A percentile compares a stretch with the other conserved stretches of the same genome.
Conservation (phyloP, 1,139 yeast genomes). For the Martiniozyma asiatica region DNA sequence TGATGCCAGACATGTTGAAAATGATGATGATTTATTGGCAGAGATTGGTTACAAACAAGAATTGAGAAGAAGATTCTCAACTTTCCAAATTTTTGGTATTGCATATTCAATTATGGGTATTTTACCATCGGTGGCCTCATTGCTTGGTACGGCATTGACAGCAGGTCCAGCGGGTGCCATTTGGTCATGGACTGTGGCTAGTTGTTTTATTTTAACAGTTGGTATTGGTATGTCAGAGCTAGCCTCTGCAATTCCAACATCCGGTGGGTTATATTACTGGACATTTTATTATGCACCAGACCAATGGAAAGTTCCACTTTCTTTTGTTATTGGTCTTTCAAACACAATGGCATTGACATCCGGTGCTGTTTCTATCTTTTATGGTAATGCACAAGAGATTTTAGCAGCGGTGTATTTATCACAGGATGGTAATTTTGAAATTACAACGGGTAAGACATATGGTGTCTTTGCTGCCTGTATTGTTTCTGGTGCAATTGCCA, state of each 20-base stretch:
- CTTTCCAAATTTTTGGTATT: slow-evolving; percentile 30
- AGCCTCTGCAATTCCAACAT: slow-evolving; percentile 57
- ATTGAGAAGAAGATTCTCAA: slow-evolving; percentile 19
- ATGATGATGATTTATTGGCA: slow-evolving; percentile 22
- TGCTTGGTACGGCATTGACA: slow-evolving; percentile 28
- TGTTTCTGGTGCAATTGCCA: slow-evolving; percentile 31
- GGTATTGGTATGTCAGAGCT: slow-evolving; percentile 53
- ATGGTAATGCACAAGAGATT: slow-evolving; percentile 46
- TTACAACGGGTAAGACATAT: slow-evolving; percentile 36
- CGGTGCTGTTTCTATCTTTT: slow-evolving; percentile 45
- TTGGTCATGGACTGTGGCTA: slow-evolving; percentile 56
- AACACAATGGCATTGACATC: slow-evolving; percentile 47
- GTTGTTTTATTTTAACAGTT: slow-evolving; percentile 35
- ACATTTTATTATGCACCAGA: slow-evolving; percentile 44
- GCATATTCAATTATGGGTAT: slow-evolving; percentile 45
- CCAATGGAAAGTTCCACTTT: slow-evolving; percentile 27
- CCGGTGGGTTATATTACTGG: slow-evolving; percentile 57
- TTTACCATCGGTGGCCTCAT: slow-evolving; percentile 35
- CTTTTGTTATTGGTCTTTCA: slow-evolving; percentile 44
- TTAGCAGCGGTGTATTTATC: slow-evolving; percentile 38
- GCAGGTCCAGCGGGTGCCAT: slow-evolving; percentile 44
- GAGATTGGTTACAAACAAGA: slow-evolving; percentile 23
- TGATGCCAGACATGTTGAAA: slow-evolving; percentile 6
- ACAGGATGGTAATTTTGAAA: slow-evolving; percentile 34
- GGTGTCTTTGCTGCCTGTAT: slow-evolving; percentile 47